These are phyloP conservation scores for Colletotrichum plurivorum DNA, from an alignment of 2,329 filamentous ascomycete species.

Conservation along the genomic window DNA sequence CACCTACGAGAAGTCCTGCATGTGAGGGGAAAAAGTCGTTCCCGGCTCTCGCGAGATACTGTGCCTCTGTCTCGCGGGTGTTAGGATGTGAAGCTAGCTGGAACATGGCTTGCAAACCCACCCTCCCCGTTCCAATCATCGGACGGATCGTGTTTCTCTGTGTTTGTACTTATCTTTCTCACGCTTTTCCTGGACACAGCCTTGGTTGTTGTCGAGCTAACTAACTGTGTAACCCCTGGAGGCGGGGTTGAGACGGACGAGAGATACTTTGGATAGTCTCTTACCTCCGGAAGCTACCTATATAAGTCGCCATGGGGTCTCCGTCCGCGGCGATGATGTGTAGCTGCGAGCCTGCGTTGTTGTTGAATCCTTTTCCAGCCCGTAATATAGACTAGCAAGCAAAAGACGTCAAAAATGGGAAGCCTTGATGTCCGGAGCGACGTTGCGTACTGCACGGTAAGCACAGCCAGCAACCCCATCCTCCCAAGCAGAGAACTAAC, in stretches of 20 bases:
- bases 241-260: background rate
- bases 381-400: background rate
- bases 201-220: background rate
- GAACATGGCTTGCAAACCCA: too few relatives aligned
- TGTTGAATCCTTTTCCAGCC: background rate
- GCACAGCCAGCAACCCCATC: background rate
- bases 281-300: background rate
- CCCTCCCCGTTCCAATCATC: too few relatives aligned
- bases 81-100: too few relatives aligned
- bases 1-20: too few relatives aligned
- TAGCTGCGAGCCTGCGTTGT: background rate
- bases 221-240: background rate
- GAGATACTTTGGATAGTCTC: background rate
- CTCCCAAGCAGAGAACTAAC: background rate
- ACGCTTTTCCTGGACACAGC: background rate
- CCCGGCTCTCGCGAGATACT: too few relatives aligned
- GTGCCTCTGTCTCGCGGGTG: too few relatives aligned
- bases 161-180: background rate
- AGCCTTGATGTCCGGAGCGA: conserved; percentile 16
- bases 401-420: conserved; percentile 10
- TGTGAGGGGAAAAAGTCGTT: too few relatives aligned
- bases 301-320: background rate
- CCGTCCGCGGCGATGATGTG: background rate
- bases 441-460: conserved; percentile 31
- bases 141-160: too few relatives aligned